Evolutionary conservation across 495 filamentous ascomycete species (phyloP).

Genomic region (Penicillium steckii): DNA sequence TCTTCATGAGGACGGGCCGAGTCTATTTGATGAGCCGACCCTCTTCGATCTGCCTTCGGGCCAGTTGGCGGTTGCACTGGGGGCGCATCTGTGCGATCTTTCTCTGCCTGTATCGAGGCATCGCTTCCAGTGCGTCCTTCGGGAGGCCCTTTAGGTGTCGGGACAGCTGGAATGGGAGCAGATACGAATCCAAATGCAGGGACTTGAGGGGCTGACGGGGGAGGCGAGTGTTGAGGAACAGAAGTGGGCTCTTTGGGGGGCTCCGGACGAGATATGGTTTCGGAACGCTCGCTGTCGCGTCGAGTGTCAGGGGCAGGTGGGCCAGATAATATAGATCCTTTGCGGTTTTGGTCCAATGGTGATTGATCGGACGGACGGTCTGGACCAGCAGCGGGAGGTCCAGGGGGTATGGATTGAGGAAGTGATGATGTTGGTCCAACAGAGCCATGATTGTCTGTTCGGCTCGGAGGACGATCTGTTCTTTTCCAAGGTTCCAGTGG

Average conservation of each 20-base stretch:
- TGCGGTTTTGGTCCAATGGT: slow-evolving; percentile 30
- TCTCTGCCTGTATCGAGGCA: slow-evolving; percentile 32
- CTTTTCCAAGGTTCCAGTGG: slow-evolving; percentile 57
- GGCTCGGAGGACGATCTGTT: slow-evolving; percentile 39
- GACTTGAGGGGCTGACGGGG: slow-evolving; percentile 76
- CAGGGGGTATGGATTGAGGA: slow-evolving; percentile 12
- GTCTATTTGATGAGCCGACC: slow-evolving; percentile 22
- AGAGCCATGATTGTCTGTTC: slow-evolving; percentile 41
- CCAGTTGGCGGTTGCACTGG: slow-evolving; percentile 39
- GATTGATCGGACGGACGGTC: slow-evolving; percentile 26
- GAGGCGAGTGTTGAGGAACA: slow-evolving; percentile 54
- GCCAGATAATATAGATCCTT: slow-evolving; percentile 36
- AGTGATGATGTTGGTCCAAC: slow-evolving; percentile 27
- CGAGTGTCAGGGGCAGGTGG: slow-evolving; percentile 29
- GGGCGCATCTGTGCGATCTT: slow-evolving; percentile 26
- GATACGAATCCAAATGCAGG: slow-evolving; percentile 72
- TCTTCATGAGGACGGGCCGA: slow-evolving; percentile 11
- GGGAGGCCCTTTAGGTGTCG: slow-evolving; percentile 29
- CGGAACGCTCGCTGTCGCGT: slow-evolving; percentile 43
- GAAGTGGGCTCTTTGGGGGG: slow-evolving; percentile 37
- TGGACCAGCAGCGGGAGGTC: not conserved
- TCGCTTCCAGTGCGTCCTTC: slow-evolving; percentile 41
- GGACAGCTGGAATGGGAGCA: slow-evolving; percentile 28
- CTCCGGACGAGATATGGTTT: slow-evolving; percentile 39
- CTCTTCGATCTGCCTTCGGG: slow-evolving; percentile 36